Conservation (phyloP, 768 basidiomycete species). For the Leucocoprinus birnbaumii region DNA sequence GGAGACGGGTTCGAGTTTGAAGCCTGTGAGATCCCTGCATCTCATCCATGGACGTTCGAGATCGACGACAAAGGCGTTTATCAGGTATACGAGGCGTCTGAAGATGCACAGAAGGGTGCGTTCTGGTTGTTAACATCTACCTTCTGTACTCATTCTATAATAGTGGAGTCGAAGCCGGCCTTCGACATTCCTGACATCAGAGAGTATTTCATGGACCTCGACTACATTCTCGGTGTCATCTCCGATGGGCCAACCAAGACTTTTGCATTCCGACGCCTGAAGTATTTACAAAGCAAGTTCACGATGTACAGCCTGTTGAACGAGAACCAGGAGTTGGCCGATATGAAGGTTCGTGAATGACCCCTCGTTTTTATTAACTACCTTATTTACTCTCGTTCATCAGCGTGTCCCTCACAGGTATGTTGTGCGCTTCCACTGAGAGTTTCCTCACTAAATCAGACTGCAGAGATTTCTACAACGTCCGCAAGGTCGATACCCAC, state of each 20-base stretch:
- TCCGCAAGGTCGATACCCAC: slow-evolving; percentile 98
- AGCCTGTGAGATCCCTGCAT: slow-evolving; percentile 71
- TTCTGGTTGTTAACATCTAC: too few relatives aligned
- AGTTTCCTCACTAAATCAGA: background rate
- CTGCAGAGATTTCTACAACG: slow-evolving; percentile 95
- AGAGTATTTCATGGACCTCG: slow-evolving; percentile 96
- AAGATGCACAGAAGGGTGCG: slow-evolving; percentile 26
- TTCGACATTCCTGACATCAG: slow-evolving; percentile 82
- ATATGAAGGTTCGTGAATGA: slow-evolving; percentile 82
- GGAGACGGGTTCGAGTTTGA: slow-evolving; percentile 64
- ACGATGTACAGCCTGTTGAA: slow-evolving; percentile 90
- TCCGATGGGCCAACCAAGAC: slow-evolving; percentile 95
- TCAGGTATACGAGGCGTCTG: slow-evolving; percentile 63
- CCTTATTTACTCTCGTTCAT: background rate
- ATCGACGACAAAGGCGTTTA: slow-evolving; percentile 90
- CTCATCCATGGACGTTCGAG: slow-evolving; percentile 59
- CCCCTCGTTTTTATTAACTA: background rate
- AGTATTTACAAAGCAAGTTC: slow-evolving; percentile 92
- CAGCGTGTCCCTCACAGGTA: slow-evolving; percentile 84
- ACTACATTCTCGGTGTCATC: slow-evolving; percentile 87
- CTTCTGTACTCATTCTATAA: background rate
- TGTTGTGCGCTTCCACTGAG: slow-evolving; percentile 8
- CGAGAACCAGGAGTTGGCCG: slow-evolving; percentile 89
- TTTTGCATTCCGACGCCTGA: slow-evolving; percentile 88
- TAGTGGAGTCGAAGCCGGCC: slow-evolving; percentile 44